Conservation (phyloP, 352 stramenopile genomes). For the Phytophthora palmivora region DNA sequence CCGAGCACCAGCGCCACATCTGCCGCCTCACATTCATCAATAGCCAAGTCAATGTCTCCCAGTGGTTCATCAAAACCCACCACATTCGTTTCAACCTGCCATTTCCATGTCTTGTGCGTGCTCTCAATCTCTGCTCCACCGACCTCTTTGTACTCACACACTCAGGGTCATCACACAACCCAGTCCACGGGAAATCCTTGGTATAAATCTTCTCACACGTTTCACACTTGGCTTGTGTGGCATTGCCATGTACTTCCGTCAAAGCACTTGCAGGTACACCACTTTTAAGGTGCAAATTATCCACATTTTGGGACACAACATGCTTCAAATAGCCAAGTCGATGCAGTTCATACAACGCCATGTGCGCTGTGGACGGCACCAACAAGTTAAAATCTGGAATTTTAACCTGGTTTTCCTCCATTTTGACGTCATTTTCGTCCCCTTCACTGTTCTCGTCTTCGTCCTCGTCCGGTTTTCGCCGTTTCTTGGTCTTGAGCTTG, state of each 20-base stretch:
- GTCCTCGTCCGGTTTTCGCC: constrained; percentile 29
- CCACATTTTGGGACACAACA: constrained; percentile 85
- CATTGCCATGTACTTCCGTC: constrained; percentile 86
- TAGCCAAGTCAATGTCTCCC: constrained; percentile 79
- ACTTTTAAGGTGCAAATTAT: constrained; percentile 88
- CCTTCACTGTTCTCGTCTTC: constrained; percentile 22
- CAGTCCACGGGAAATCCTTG: constrained; percentile 68
- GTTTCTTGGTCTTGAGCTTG: constrained; percentile 34
- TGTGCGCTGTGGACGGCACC: constrained; percentile 81
- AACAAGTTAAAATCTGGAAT: constrained; percentile 76
- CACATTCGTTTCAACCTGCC: constrained; percentile 78
- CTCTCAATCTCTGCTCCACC: constrained; percentile 64
- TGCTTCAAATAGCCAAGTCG: constrained; percentile 77
- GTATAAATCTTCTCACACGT: constrained; percentile 89
- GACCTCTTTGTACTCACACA: constrained; percentile 76
- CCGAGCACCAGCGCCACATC: constrained; percentile 83
- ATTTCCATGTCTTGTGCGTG: constrained; percentile 79
- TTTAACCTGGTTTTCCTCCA: constrained; percentile 11
- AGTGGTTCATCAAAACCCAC: constrained; percentile 85
- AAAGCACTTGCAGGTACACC: constrained; percentile 58
- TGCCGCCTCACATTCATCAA: constrained; percentile 80
- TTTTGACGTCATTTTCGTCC: constrained; percentile 12
- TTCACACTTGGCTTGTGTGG: constrained; percentile 83
- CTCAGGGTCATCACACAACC: constrained; percentile 65
- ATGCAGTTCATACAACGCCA: constrained; percentile 82